Percentiles rank a stretch among this genome's conserved stretches.
Evolutionary conservation across 1,284 basidiomycete genomes (phyloP).

Genomic region (Phellinidium pouzarii): DNA sequence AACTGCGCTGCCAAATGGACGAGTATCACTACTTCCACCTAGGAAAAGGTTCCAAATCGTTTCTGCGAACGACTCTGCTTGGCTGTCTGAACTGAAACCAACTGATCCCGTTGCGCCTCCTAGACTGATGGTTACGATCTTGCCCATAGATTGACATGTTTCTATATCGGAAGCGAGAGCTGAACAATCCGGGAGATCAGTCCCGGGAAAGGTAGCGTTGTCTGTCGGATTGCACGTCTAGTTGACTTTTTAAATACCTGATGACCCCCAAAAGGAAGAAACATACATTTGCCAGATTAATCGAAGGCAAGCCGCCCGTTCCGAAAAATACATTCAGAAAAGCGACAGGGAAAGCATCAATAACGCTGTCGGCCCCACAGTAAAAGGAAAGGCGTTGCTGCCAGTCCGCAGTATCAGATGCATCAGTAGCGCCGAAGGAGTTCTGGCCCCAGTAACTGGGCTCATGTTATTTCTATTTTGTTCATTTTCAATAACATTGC

Average conservation of each 20-base stretch:
- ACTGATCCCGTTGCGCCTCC: slow-evolving; percentile 47
- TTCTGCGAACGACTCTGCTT: slow-evolving; percentile 47
- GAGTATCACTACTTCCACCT: slow-evolving; percentile 47
- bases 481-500: slow-evolving; percentile 3
- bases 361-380: slow-evolving; percentile 44
- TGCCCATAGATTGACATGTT: slow-evolving; percentile 55
- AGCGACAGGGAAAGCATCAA: slow-evolving; percentile 57
- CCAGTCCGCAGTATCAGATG: slow-evolving; percentile 37
- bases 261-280: too few species aligned
- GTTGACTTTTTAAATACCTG: neutral
- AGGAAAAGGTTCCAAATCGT: slow-evolving; percentile 61
- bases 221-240: slow-evolving; percentile 52
- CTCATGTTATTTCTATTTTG: slow-evolving; percentile 11
- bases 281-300: slow-evolving; percentile 55
- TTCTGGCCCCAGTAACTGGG: slow-evolving; percentile 62
- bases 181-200: slow-evolving; percentile 47
- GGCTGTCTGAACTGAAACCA: slow-evolving; percentile 47
- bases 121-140: slow-evolving; percentile 47
- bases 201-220: slow-evolving; percentile 51
- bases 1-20: slow-evolving; percentile 56
- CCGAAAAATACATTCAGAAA: slow-evolving; percentile 59
- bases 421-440: slow-evolving; percentile 51
- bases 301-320: slow-evolving; percentile 47
- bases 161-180: slow-evolving; percentile 48
- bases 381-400: slow-evolving; percentile 27